Conservation (phyloP, 2,329 filamentous ascomycete genomes). For the Ilyonectria sp. region DNA sequence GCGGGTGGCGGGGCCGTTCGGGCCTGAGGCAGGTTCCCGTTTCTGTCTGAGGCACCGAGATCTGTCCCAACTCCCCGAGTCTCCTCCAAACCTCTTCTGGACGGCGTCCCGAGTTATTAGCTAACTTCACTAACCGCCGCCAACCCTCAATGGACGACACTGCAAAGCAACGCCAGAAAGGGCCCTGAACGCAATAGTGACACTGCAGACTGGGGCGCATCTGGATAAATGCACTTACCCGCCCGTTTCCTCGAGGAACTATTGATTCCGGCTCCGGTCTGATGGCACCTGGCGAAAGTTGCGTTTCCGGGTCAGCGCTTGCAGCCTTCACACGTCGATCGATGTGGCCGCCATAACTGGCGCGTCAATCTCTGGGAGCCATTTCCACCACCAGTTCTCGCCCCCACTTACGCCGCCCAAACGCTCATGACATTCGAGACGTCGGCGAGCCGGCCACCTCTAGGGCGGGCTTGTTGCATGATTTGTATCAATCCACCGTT, state of each 20-base stretch:
- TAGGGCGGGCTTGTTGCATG: conserved; percentile 40
- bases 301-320: conserved; percentile 16
- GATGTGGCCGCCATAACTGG: conserved; percentile 27
- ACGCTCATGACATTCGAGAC: conserved; percentile 29
- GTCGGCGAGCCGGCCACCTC: conserved; percentile 31
- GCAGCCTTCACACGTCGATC: conserved; percentile 5
- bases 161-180: conserved; percentile 1
- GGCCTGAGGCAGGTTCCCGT: conserved; percentile 27
- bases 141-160: neutral
- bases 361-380: neutral
- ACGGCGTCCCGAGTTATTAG: neutral
- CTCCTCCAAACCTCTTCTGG: conserved; percentile 3
- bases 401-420: conserved; percentile 11
- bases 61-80: neutral
- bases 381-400: conserved; percentile 21
- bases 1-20: conserved; percentile 17
- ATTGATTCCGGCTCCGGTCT: conserved; percentile 19
- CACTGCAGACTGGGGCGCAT: conserved; percentile 14
- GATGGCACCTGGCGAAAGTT: conserved; percentile 16
- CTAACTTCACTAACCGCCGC: neutral
- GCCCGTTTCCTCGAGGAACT: conserved; percentile 24
- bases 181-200: neutral
- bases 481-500: conserved; percentile 43
- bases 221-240: conserved; percentile 23
- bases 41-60: conserved; percentile 26